Evolutionary conservation across 192 early-diverging fungal species (phyloP).

Genomic region (Linderina pennispora): DNA sequence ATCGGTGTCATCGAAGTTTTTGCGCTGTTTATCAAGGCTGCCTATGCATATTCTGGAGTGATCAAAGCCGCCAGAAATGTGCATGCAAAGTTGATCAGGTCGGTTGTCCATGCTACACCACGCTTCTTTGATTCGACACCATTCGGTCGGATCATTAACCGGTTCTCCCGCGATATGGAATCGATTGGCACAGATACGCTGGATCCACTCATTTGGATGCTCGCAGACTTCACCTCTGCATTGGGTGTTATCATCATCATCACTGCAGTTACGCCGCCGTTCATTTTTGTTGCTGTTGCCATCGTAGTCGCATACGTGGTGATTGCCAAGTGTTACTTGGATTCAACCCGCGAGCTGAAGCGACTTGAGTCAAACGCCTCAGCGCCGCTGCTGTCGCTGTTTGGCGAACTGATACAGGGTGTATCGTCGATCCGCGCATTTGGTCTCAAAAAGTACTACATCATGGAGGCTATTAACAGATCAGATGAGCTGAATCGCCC

Average conservation of each 20-base stretch:
- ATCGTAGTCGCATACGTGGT: conserved; percentile 52
- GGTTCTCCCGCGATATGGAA: conserved; percentile 75
- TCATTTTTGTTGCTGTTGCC: conserved; percentile 58
- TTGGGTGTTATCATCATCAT: conserved; percentile 55
- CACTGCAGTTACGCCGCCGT: conserved; percentile 57
- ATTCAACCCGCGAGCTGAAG: conserved; percentile 79
- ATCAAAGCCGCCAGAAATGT: conserved; percentile 47
- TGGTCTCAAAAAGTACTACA: conserved; percentile 61
- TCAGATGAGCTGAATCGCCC: conserved; percentile 75
- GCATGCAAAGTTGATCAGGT: conserved; percentile 46
- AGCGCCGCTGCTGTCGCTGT: conserved; percentile 71
- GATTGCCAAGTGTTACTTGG: conserved; percentile 65
- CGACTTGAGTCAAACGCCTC: conserved; percentile 71
- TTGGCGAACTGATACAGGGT: conserved; percentile 69
- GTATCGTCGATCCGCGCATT: conserved; percentile 78
- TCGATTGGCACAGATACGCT: conserved; percentile 60
- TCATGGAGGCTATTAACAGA: conserved; percentile 50
- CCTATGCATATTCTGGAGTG: conserved; percentile 41
- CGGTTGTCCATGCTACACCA: conserved; percentile 60
- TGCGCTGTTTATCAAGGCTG: conserved; percentile 27
- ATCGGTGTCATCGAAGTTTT: conserved; percentile 41
- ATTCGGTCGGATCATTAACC: conserved; percentile 69
- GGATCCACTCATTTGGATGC: conserved; percentile 46
- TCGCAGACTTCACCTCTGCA: conserved; percentile 47
- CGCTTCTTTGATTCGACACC: conserved; percentile 81